Conservation (phyloP, 140 eudicot genomes). For the Stevia rebaudiana region DNA sequence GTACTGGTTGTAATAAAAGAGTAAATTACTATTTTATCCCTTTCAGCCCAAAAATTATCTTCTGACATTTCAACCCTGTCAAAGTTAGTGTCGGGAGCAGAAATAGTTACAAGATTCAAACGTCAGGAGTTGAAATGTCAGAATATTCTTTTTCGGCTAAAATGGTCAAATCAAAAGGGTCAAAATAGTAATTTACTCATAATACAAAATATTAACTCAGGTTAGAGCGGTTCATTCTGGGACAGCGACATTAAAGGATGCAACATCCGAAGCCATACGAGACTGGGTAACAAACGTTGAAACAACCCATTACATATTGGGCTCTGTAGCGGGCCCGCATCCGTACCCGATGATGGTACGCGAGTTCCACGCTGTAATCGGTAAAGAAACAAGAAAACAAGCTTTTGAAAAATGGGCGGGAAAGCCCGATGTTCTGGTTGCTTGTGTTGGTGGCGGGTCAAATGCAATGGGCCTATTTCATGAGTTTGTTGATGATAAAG, state of each 20-base stretch:
- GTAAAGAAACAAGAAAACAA: slow-evolving; percentile 87
- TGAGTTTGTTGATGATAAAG: slow-evolving; percentile 78
- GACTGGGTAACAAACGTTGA: slow-evolving; percentile 91
- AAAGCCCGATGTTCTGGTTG: slow-evolving; percentile 81
- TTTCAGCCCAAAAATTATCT: too few relatives aligned
- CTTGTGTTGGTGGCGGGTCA: slow-evolving; percentile 94
- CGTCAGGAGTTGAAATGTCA: too few relatives aligned
- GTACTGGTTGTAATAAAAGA: neutral
- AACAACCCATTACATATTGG: slow-evolving; percentile 81
- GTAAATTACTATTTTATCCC: neutral
- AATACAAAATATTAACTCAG: slow-evolving; percentile 18
- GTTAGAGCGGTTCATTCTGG: slow-evolving; percentile 90
- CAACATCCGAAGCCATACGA: slow-evolving; percentile 90
- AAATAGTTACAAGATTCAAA: too few relatives aligned
- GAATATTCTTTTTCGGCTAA: too few relatives aligned
- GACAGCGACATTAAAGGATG: slow-evolving; percentile 85
- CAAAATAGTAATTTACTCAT: too few relatives aligned
- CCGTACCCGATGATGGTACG: slow-evolving; percentile 97
- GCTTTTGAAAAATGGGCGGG: slow-evolving; percentile 96
- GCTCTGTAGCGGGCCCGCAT: slow-evolving; percentile 93
- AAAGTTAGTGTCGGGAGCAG: too few relatives aligned
- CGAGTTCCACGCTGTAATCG: slow-evolving; percentile 84
- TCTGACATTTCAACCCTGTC: too few relatives aligned
- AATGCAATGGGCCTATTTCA: slow-evolving; percentile 92
- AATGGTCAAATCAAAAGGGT: too few relatives aligned